Evolutionary conservation across 1,284 basidiomycete species (phyloP).

Genomic region (Sporisorium iseilematis-ciliati): DNA sequence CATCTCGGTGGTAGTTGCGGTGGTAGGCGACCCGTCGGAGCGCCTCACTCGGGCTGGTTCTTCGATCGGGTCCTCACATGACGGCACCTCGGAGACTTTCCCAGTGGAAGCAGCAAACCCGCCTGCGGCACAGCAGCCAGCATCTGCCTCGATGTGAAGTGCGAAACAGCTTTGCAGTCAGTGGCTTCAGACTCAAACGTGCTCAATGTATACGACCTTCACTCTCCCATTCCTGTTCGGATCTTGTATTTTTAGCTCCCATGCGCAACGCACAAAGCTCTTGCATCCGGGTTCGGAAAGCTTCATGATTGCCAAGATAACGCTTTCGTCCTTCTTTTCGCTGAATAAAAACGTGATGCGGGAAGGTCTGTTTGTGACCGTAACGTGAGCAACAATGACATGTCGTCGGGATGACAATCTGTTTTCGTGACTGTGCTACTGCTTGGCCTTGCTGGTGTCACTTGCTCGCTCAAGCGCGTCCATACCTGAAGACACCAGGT

Average conservation of each 20-base stretch:
- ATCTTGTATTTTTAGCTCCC: no score
- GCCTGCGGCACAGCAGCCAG: background rate
- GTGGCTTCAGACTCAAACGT: background rate
- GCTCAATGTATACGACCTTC: background rate
- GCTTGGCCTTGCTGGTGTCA: no score
- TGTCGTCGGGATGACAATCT: no score
- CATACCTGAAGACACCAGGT: no score
- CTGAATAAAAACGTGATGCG: no score
- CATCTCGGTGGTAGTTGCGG: slow-evolving; percentile 71
- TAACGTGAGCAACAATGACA: no score
- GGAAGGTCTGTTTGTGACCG: no score
- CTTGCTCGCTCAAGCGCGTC: no score
- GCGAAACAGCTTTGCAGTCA: background rate
- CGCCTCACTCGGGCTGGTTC: slow-evolving; percentile 19
- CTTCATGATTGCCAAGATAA: no score
- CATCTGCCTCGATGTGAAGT: slow-evolving; percentile 1
- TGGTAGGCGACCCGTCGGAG: slow-evolving; percentile 67
- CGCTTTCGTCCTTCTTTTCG: no score
- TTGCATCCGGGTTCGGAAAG: background rate
- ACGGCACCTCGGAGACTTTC: background rate
- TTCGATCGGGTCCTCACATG: slow-evolving; percentile 16
- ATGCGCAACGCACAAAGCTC: background rate
- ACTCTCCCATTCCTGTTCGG: no score
- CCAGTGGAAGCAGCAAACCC: background rate
- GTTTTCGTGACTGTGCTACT: no score